phyloP scores from a whole-genome alignment of 1,284 basidiomycete genomes.

The Rugosomyces carneus region DNA sequence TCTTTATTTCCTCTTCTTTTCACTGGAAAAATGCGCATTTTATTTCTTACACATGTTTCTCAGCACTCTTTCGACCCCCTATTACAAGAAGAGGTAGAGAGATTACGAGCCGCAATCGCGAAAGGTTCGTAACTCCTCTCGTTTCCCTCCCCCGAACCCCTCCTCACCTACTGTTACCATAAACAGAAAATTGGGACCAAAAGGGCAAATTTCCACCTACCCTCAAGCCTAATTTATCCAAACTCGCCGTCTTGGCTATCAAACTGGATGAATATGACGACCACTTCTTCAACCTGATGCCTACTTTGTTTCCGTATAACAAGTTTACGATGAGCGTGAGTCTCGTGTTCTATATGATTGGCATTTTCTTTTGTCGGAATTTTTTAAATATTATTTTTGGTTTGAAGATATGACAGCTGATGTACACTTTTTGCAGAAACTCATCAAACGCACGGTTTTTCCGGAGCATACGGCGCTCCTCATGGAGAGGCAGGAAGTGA shows the following conservation, averaged over 20 bases:
- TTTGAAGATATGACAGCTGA: neutral
- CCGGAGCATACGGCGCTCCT: conserved; percentile 60
- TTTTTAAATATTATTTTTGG: too few species aligned
- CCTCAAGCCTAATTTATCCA: conserved; percentile 69
- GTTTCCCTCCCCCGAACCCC: too few species aligned
- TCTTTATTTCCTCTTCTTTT: too few species aligned
- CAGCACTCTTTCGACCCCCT: conserved; percentile 62
- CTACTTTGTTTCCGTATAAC: conserved; percentile 87
- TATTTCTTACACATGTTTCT: neutral
- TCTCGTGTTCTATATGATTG: neutral
- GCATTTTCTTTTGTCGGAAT: too few species aligned
- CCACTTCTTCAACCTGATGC: conserved; percentile 87
- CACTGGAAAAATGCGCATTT: too few species aligned
- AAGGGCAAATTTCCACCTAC: conserved; percentile 86
- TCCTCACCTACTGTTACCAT: too few species aligned
- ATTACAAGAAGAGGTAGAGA: conserved; percentile 56
- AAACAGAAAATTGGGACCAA: conserved; percentile 63
- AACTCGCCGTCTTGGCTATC: conserved; percentile 76
- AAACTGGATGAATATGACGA: conserved; percentile 85
- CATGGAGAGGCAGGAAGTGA: conserved; percentile 53
- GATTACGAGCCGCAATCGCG: conserved; percentile 55
- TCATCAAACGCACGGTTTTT: conserved; percentile 29
- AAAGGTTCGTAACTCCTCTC: conserved; percentile 39
- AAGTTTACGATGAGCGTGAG: conserved; percentile 81
- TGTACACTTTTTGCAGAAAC: neutral